phyloP scores from a whole-genome alignment of 2,329 filamentous ascomycete genomes.

The Cercospora janseana region DNA sequence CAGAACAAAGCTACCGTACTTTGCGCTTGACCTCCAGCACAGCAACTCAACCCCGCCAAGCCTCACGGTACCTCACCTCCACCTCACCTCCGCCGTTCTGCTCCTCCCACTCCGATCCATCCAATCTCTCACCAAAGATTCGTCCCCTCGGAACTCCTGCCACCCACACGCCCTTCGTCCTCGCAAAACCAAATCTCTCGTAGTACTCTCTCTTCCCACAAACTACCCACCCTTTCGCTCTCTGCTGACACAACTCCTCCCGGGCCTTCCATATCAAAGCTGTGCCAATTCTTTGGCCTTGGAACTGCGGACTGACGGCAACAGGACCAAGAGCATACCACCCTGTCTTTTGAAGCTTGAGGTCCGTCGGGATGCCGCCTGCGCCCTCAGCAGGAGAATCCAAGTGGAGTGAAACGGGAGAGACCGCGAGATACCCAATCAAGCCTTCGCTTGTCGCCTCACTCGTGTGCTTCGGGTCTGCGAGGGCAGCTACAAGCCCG shows the following conservation, averaged over 20 bases:
- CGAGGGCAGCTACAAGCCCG: constrained; percentile 8
- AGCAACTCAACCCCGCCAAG: too few species aligned
- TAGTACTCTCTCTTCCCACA: not conserved
- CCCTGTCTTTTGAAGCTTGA: too few species aligned
- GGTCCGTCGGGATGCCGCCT: too few species aligned
- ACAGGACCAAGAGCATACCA: constrained; percentile 6
- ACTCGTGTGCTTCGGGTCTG: not conserved
- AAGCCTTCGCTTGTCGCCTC: not conserved
- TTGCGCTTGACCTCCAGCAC: too few species aligned
- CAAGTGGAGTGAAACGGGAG: not conserved
- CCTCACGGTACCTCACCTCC: not conserved
- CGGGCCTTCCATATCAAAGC: not conserved
- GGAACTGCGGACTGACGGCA: not conserved
- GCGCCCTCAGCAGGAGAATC: too few species aligned
- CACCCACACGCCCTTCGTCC: not conserved
- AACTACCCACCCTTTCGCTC: not conserved
- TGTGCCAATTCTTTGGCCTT: not conserved
- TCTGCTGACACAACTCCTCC: not conserved
- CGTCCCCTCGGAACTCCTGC: not conserved
- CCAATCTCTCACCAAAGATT: not conserved
- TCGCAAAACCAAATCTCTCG: not conserved
- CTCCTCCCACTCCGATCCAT: not conserved
- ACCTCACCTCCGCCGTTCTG: not conserved
- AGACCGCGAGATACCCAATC: constrained; percentile 1
- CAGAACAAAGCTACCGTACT: too few species aligned